Conservation (phyloP, 1,284 basidiomycete species). For the Mycena sp. region DNA sequence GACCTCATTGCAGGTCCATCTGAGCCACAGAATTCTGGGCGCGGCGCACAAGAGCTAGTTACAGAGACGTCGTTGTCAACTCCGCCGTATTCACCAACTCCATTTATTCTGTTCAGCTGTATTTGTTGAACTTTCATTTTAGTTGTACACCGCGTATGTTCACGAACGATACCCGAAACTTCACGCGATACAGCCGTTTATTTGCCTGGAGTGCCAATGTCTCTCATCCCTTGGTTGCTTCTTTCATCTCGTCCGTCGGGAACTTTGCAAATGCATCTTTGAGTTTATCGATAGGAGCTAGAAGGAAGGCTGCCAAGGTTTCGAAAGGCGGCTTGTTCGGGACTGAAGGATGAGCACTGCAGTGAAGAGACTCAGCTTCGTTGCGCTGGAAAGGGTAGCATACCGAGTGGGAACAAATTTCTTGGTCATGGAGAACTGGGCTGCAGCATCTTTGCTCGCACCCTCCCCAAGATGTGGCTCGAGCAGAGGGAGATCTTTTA, state of each 20-base stretch:
- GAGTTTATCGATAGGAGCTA: slow-evolving; percentile 68
- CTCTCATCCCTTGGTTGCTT: slow-evolving; percentile 24
- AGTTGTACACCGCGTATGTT: no score
- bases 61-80: no score
- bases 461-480: slow-evolving; percentile 54
- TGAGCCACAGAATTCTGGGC: no score
- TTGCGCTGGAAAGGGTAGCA: slow-evolving; percentile 24
- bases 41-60: no score
- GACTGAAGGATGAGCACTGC: slow-evolving; percentile 58
- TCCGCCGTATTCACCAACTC: no score
- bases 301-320: slow-evolving; percentile 64
- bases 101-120: no score
- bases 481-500: slow-evolving; percentile 62
- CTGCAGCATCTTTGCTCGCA: slow-evolving; percentile 51
- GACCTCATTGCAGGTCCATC: no score
- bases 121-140: no score
- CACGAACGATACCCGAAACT: no score
- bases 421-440: slow-evolving; percentile 65
- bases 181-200: no score
- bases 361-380: no score
- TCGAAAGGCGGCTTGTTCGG: slow-evolving; percentile 71
- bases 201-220: no score
- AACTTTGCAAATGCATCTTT: slow-evolving; percentile 66
- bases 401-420: slow-evolving; percentile 70
- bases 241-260: slow-evolving; percentile 65